Evolutionary conservation across 2,329 filamentous ascomycete species (phyloP).

Genomic region (Mycosphaerella arachidis): DNA sequence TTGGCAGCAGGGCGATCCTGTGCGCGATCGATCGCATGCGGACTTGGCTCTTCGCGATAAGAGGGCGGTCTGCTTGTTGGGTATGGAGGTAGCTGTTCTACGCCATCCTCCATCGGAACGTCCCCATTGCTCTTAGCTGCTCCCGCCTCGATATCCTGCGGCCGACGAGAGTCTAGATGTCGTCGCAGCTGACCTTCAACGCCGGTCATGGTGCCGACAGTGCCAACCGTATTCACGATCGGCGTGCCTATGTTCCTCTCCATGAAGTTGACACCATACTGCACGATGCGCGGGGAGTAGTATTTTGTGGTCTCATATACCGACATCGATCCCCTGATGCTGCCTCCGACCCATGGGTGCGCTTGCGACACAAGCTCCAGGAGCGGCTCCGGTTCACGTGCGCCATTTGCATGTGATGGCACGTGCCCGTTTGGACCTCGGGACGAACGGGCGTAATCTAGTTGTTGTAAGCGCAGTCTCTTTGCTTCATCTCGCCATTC

Average conservation of each 20-base stretch:
- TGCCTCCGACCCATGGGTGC: slow-evolving; percentile 78
- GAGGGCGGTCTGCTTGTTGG: slow-evolving; percentile 59
- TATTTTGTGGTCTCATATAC: slow-evolving; percentile 86
- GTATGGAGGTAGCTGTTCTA: slow-evolving; percentile 78
- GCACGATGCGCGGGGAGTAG: slow-evolving; percentile 79
- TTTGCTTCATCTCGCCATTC: background rate
- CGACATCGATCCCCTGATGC: slow-evolving; percentile 70
- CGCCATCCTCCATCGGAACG: slow-evolving; percentile 51
- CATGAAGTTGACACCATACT: slow-evolving; percentile 83
- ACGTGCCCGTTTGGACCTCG: slow-evolving; percentile 27
- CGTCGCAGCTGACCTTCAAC: slow-evolving; percentile 83
- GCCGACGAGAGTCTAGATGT: slow-evolving; percentile 62
- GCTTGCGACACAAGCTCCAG: slow-evolving; percentile 82
- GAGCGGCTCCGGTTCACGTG: slow-evolving; percentile 67
- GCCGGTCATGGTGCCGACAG: slow-evolving; percentile 77
- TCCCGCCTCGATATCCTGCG: slow-evolving; percentile 45
- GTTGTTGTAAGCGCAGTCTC: slow-evolving; percentile 2
- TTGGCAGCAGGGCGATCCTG: slow-evolving; percentile 38
- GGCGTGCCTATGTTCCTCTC: slow-evolving; percentile 79
- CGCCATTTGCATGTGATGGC: slow-evolving; percentile 26
- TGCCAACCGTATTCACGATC: slow-evolving; percentile 79
- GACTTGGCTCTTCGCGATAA: slow-evolving; percentile 33
- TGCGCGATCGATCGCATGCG: slow-evolving; percentile 24
- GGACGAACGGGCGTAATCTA: slow-evolving; percentile 43
- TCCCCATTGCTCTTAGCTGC: slow-evolving; percentile 25